Evolutionary conservation across 2,329 filamentous ascomycete genomes (phyloP).

Genomic region (Grosmannia serpens): DNA sequence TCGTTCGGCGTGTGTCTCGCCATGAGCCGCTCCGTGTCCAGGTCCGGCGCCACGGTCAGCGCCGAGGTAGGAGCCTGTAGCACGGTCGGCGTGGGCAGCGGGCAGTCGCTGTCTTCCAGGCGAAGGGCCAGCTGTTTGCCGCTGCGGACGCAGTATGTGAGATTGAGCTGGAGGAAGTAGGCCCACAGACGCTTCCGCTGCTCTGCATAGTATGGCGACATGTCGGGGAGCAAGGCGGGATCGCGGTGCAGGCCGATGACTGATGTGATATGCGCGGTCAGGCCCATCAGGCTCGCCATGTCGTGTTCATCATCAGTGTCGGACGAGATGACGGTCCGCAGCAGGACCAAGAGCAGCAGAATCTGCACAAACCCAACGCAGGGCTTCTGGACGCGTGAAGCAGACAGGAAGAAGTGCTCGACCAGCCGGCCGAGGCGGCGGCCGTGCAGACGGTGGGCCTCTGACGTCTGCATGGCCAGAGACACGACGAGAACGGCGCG

Average conservation of each 20-base stretch:
- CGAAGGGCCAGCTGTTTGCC: constrained; percentile 11
- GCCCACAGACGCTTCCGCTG: constrained; percentile 13
- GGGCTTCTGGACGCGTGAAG: constrained; percentile 1
- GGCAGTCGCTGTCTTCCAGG: constrained; percentile 14
- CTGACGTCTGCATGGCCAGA: constrained; percentile 7
- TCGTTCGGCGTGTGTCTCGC: not conserved
- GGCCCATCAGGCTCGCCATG: not conserved
- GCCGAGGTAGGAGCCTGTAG: not conserved
- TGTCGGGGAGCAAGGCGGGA: constrained; percentile 8
- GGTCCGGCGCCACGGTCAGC: not conserved
- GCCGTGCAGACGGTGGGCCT: constrained; percentile 4
- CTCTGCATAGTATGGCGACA: constrained; percentile 12
- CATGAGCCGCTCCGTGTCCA: not conserved
- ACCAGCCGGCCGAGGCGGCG: constrained; percentile 3
- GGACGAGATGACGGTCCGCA: constrained; percentile 1
- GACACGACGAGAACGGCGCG: constrained; percentile 1
- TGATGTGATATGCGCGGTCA: constrained; percentile 7
- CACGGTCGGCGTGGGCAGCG: not conserved
- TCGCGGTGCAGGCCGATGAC: constrained; percentile 15
- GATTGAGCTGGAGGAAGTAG: constrained; percentile 10
- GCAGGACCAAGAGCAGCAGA: constrained; percentile 2
- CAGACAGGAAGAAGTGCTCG: not conserved
- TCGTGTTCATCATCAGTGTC: constrained; percentile 5
- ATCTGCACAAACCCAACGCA: constrained; percentile 4
- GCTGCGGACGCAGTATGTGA: constrained; percentile 13